Evolutionary conservation across 179 eudicot species (phyloP), one percentile per base, ranked within the genome.

Genomic region (Gypsophila paniculata): DNA sequence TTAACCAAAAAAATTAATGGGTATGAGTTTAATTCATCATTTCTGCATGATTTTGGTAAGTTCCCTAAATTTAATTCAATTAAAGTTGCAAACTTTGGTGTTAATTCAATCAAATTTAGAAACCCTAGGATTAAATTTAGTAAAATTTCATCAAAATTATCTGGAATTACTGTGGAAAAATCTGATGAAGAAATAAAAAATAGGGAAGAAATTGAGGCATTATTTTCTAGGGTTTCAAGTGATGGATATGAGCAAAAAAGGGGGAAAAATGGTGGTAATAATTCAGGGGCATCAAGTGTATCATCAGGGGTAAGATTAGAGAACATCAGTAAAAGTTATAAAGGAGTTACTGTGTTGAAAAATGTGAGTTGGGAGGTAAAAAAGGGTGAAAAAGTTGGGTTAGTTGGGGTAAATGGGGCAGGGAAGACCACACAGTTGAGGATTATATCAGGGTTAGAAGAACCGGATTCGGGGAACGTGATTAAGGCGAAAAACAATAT

Each of bases 321-420:
- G 73, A 95, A 92, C 60, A 78, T 95, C 6, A 84, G 84, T 46
- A 91, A 95, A 75, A 79, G 80, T 65, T 95, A 90, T 68, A 90
- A 92, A 76, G 98, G 98, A 5, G 96, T 83, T 12, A 92, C 96
- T 46, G 89, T 95, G 65, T 60, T 95, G 87, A 85, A 84, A 69
- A 80, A 92, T 71, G 90, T 90, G 63, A 87, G 59, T 65, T 95
- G 99, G 99, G 99, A 95, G 49, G 99, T 95, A 72, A 92, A 92
- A 71, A 92, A 92, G 69, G 90, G 99, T 0, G 97, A 95, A 64
- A 95, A 92, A 70, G 97, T 95, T 1, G 99, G 98, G 0, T 81
- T 95, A 66, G 99, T 95, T 54, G 98, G 99, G 51, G 96, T 95
- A 12, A 92, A 92, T 84, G 99, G 99, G 42, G 99, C 96, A 8